Conservation (phyloP, 169 alveolate species). For the Perkinsus chesapeaki region DNA sequence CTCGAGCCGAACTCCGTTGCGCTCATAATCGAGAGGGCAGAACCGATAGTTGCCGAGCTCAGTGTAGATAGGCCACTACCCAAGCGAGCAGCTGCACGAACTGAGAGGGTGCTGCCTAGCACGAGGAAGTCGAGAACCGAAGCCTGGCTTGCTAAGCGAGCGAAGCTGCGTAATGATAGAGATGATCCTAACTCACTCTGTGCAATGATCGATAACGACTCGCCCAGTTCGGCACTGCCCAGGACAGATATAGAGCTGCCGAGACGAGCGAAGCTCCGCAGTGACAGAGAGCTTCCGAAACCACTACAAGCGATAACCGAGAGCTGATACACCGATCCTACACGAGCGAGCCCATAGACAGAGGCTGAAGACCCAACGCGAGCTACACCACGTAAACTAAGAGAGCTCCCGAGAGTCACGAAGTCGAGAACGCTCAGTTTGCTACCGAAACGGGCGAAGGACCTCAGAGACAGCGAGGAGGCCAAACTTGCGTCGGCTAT, state of each 20-base stretch:
- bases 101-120: background rate
- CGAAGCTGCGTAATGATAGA: background rate
- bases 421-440: background rate
- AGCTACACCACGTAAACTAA: background rate
- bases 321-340: background rate
- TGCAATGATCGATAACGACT: background rate
- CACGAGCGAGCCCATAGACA: background rate
- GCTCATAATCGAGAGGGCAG: background rate
- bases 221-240: background rate
- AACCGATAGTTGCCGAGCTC: background rate
- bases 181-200: background rate
- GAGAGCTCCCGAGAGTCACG: background rate
- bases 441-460: background rate
- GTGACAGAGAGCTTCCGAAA: background rate
- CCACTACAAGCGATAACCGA: background rate
- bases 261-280: background rate
- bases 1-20: background rate
- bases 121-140: constrained; percentile 3
- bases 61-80: background rate
- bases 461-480: background rate
- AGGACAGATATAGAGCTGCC: background rate
- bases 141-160: background rate
- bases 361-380: background rate
- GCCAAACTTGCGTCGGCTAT: background rate
- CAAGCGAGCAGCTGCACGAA: background rate